phyloP scores from a whole-genome alignment of 768 basidiomycete genomes.

The Tephrocybe sp. region DNA sequence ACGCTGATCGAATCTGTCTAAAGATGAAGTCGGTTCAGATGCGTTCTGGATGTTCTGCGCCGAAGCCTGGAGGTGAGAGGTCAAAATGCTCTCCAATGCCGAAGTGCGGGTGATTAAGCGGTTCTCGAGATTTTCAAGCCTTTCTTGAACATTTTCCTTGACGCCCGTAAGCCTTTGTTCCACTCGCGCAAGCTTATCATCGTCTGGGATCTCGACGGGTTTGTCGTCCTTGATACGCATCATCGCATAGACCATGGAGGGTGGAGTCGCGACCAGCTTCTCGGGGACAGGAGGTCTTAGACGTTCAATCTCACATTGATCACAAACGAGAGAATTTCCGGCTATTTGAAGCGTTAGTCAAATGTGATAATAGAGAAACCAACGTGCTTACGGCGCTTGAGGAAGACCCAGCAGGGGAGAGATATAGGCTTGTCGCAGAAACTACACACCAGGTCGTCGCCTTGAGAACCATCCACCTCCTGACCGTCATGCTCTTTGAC shows the following conservation, averaged over 20 bases:
- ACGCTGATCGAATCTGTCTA: background rate
- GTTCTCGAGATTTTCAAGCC: background rate
- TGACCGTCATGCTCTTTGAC: background rate
- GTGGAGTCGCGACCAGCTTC: background rate
- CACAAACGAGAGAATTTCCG: slow-evolving; percentile 1
- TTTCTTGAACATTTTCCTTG: background rate
- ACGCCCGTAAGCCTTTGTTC: slow-evolving; percentile 2
- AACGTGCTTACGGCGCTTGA: background rate
- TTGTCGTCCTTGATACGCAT: background rate
- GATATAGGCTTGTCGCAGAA: background rate
- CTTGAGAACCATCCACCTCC: background rate
- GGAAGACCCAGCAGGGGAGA: slow-evolving; percentile 2
- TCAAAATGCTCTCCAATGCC: background rate
- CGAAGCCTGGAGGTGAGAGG: background rate
- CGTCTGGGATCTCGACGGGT: background rate
- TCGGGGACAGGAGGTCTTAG: background rate
- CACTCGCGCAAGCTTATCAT: background rate
- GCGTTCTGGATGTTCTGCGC: background rate
- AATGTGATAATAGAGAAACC: background rate
- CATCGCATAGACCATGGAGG: background rate
- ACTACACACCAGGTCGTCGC: background rate
- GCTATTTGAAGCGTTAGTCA: background rate
- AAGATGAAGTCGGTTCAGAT: no score
- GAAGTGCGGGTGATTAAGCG: background rate
- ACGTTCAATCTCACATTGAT: slow-evolving; percentile 4